These are phyloP conservation scores for Cucurbita moschata DNA, from an alignment of 306 rosid genomes.

Conservation along the genomic window DNA sequence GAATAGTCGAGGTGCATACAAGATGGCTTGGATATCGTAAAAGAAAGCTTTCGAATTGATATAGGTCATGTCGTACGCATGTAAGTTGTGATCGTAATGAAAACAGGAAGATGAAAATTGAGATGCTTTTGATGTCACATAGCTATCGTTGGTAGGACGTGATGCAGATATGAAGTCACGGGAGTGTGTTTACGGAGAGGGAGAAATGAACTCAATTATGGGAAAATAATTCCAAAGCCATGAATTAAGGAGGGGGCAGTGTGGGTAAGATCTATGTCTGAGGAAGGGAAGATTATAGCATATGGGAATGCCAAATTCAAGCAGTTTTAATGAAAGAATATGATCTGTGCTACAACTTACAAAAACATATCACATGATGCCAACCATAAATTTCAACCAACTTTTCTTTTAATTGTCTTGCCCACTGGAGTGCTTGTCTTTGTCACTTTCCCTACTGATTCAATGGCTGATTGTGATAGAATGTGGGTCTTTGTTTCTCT, in stretches of 20 bases:
- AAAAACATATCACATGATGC: constrained; percentile 7
- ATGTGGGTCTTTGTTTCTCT: constrained; percentile 7
- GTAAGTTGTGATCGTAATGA: not conserved
- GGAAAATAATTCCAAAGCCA: not conserved
- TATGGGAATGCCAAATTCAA: not conserved
- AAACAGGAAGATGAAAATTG: not conserved
- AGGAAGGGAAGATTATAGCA: not conserved
- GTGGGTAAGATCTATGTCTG: not conserved
- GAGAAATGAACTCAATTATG: not conserved
- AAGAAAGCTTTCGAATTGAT: not conserved
- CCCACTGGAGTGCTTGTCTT: constrained; percentile 7
- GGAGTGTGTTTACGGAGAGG: not conserved
- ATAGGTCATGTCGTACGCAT: too few relatives aligned
- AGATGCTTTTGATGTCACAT: not conserved
- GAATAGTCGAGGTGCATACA: not conserved
- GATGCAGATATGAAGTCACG: not conserved
- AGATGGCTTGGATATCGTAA: not conserved
- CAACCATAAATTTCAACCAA: constrained; percentile 14
- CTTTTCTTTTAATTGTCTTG: not conserved
- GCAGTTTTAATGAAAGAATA: not conserved
- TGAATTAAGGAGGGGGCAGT: not conserved
- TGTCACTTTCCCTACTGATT: constrained; percentile 5
- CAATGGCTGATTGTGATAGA: constrained; percentile 12
- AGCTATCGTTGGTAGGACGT: not conserved
- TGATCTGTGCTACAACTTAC: not conserved